A percentile compares a stretch with the other conserved stretches of the same genome.
Evolutionary conservation across 1,284 basidiomycete genomes (phyloP).

Genomic region (Spongiforma sp.): DNA sequence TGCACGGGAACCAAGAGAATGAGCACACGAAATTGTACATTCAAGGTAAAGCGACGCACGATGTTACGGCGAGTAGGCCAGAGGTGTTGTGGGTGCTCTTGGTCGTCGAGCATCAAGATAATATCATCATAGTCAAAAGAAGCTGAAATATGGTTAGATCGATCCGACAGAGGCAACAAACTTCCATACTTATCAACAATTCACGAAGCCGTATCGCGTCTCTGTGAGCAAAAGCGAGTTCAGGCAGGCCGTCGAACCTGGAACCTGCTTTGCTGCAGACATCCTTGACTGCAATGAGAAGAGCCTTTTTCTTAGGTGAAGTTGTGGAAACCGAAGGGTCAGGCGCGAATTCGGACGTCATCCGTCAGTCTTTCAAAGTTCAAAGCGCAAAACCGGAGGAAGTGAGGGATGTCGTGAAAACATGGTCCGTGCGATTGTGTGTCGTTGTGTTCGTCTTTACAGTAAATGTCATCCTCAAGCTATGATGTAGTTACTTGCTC

Average conservation of each 20-base stretch:
- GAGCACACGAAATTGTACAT: background rate
- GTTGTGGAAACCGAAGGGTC: too few relatives aligned
- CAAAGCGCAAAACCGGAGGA: too few relatives aligned
- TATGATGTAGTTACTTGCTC: too few relatives aligned
- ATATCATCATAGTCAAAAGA: conserved; percentile 39
- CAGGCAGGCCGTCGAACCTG: conserved; percentile 1
- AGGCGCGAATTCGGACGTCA: too few relatives aligned
- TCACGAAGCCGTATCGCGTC: conserved; percentile 23
- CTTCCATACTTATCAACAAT: conserved; percentile 20
- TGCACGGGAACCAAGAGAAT: background rate
- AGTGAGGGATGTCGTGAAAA: too few relatives aligned
- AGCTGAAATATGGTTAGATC: conserved; percentile 11
- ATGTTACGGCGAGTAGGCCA: conserved; percentile 37
- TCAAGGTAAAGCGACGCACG: conserved; percentile 23
- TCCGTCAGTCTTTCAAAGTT: too few relatives aligned
- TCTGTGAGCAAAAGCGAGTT: conserved; percentile 29
- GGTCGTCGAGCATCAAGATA: conserved; percentile 37
- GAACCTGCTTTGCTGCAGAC: conserved; percentile 10
- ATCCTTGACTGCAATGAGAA: conserved; percentile 26
- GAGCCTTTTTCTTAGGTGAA: conserved; percentile 23
- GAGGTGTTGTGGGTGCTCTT: conserved; percentile 6
- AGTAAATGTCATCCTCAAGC: too few relatives aligned
- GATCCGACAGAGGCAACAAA: background rate
- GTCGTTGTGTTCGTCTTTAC: too few relatives aligned
- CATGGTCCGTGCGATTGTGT: too few relatives aligned